These are phyloP conservation scores for Penstemon eatonii DNA, from an alignment of 257 asterid genomes.

Conservation along the genomic window DNA sequence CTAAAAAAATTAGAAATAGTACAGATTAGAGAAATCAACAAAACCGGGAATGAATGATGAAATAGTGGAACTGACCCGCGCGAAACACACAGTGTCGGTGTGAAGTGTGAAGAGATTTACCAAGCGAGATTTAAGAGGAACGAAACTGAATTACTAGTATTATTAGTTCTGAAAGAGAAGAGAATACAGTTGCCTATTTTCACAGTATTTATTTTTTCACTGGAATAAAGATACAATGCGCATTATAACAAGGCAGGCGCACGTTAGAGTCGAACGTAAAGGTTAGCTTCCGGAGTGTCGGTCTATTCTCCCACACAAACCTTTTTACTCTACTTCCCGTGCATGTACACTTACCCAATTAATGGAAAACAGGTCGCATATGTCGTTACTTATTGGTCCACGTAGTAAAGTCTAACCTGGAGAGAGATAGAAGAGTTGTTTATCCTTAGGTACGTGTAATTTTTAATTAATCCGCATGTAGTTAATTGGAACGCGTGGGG, in stretches of 20 bases:
- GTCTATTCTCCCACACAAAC: too few species aligned
- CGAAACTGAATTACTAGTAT: conserved; percentile 18
- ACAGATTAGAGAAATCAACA: not conserved
- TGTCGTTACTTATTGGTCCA: too few species aligned
- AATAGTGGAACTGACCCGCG: conserved; percentile 22
- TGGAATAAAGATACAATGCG: conserved; percentile 17
- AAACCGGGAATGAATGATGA: conserved; percentile 1
- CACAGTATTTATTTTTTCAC: not conserved
- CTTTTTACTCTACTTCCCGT: too few species aligned
- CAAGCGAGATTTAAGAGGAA: conserved; percentile 18
- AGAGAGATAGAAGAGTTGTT: too few species aligned
- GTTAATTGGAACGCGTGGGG: too few species aligned
- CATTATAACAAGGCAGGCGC: conserved; percentile 24
- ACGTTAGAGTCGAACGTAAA: conserved; percentile 20
- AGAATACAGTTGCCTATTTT: not conserved
- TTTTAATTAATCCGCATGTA: too few species aligned
- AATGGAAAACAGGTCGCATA: too few species aligned
- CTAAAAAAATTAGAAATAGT: conserved; percentile 11
- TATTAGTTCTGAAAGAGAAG: conserved; percentile 24
- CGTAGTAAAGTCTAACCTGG: too few species aligned
- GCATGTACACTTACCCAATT: too few species aligned
- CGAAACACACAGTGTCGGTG: not conserved
- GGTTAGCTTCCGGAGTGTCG: conserved; percentile 4
- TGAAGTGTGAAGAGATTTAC: conserved; percentile 14
- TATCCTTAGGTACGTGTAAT: too few species aligned